Evolutionary conservation across 192 early-diverging fungal species (phyloP), one percentile per base, ranked within the genome.

Genomic region (Backusella luteola): DNA sequence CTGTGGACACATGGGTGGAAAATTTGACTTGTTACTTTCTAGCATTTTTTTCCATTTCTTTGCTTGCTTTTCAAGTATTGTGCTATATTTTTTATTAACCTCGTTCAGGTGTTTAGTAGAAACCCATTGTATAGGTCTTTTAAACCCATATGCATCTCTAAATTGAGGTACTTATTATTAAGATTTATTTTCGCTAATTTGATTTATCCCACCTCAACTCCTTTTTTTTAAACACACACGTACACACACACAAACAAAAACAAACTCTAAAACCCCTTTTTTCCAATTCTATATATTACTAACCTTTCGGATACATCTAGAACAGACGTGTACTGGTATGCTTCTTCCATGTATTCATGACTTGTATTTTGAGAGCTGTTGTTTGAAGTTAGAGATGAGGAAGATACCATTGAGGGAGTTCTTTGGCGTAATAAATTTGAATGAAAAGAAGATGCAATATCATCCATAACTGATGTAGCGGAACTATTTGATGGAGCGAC

Each of bases 81-180:
- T 83, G 63, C 79, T 77, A 77, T 89, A 89, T n/a, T 76, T 79
- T 5, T 73, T 76, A 75, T 90, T 88, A 79, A 87, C 87, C 26
- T 78, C 77, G 11, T 77, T 71, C 76, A 85, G 85, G 17, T 87
- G 81, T 32, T 86, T 77, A 5, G 76, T 66, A 12, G 79, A 80
- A 11, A 89, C 66, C 85, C 87, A 87, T 75, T 89, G 84, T 19
- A 82, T 83, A 23, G 77, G 77, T 56, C 81, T 84, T 56, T 83
- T 84, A 75, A 90, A 90, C 19, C 89, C 89, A 77, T 90, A 90
- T 73, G 81, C 83, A 74, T 90, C 89, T 32, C 89, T 89, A 82
- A 41, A 32, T 12, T 8, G 6, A 67, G 3, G 85, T 68, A n/a
- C 1, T 39, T 21, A 39, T 69, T 69, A 26, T n/a, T 42, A 44